Evolutionary conservation across 495 filamentous ascomycete genomes (phyloP).

Genomic region (Penicillium simplicissimum): DNA sequence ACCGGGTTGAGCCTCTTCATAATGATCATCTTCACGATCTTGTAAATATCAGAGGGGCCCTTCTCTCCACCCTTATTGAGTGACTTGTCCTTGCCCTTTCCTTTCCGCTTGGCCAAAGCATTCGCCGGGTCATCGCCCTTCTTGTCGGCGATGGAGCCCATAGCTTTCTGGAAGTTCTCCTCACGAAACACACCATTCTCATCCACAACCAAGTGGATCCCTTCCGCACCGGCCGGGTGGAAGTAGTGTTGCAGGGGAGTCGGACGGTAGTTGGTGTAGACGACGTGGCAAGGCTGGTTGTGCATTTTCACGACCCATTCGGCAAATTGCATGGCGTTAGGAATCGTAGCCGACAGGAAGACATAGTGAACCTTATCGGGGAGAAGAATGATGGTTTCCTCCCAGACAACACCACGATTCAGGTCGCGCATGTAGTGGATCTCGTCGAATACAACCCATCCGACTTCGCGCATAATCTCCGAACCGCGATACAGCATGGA

Average conservation of each 20-base stretch:
- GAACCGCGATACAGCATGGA: conserved; percentile 98
- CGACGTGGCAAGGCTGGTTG: conserved; percentile 94
- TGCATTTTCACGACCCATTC: conserved; percentile 99
- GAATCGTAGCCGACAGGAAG: conserved; percentile 97
- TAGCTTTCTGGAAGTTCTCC: conserved; percentile 94
- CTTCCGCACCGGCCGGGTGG: conserved; percentile 90
- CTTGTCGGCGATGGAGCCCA: conserved; percentile 83
- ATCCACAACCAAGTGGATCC: conserved; percentile 92
- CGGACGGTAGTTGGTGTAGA: conserved; percentile 96
- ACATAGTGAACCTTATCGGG: conserved; percentile 98
- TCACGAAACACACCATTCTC: conserved; percentile 95
- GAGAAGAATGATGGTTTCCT: conserved; percentile 95
- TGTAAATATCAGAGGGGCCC: conserved; percentile 82
- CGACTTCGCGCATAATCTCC: conserved; percentile 98
- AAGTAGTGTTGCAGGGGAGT: conserved; percentile 97
- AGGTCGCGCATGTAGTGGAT: conserved; percentile 94
- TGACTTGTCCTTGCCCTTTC: conserved; percentile 87
- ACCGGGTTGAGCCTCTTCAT: conserved; percentile 92
- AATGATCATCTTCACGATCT: conserved; percentile 99
- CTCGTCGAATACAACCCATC: conserved; percentile 97
- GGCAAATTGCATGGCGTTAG: conserved; percentile 98
- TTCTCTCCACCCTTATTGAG: conserved; percentile 81
- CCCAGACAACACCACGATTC: conserved; percentile 91
- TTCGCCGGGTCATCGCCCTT: conserved; percentile 83
- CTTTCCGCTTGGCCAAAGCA: conserved; percentile 73